A percentile compares a stretch with the other conserved stretches of the same genome.
phyloP scores from a whole-genome alignment of 306 rosid species.

The Citrullus amarus region DNA sequence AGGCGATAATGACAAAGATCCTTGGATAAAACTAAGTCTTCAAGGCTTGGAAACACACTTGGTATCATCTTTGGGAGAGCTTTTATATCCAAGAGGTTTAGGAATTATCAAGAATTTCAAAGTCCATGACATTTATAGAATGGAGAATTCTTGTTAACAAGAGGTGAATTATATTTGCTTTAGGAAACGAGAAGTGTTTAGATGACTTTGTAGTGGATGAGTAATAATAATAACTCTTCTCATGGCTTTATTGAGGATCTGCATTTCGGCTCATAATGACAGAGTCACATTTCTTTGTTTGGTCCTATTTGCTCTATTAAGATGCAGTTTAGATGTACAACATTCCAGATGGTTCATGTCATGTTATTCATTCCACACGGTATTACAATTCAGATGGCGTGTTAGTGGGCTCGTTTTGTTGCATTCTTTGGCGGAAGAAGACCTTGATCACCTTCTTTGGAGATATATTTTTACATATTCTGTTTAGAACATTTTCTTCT shows the following conservation, averaged over 20 bases:
- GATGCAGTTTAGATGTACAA: neutral
- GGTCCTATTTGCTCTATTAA: neutral
- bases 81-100: neutral
- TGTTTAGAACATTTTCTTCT: too few relatives aligned
- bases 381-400: neutral
- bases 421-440: too few relatives aligned
- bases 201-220: neutral
- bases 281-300: too few relatives aligned
- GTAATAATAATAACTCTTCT: neutral
- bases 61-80: neutral
- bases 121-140: neutral
- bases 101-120: neutral
- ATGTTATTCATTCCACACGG: conserved; percentile 10
- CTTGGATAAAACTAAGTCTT: neutral
- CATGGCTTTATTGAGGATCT: neutral
- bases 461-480: too few relatives aligned
- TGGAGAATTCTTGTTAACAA: neutral
- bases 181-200: neutral
- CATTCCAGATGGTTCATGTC: conserved; percentile 6
- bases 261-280: neutral
- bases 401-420: too few relatives aligned
- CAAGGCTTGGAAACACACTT: neutral
- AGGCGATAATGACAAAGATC: neutral
- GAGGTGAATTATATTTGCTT: neutral
- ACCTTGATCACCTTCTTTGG: too few relatives aligned